Base-by-base conservation (phyloP, 2,329 filamentous ascomycete species). In the Aspergillus niger region DNA sequence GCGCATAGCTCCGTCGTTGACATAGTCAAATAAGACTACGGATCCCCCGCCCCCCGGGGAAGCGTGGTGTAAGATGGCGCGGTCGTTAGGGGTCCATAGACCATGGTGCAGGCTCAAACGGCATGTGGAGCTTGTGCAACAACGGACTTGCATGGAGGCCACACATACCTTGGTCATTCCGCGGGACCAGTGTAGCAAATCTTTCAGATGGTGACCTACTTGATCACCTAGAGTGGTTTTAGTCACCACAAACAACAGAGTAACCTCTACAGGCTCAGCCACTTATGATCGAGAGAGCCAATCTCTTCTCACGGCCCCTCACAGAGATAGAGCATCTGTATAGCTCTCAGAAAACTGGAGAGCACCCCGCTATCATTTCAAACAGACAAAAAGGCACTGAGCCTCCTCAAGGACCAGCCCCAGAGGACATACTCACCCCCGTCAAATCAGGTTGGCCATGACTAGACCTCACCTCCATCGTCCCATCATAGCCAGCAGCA, bases 401-500 rank as follows among this genome's bases (percentile, higher is more conserved):
- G 24, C 4, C 4, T 20, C 22, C 41, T 44, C 41, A 44, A 44
- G 20, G 41, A 2, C 22, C 41, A 7, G 56, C 61, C 3, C 24
- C 13, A 26, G 41, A 57, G 57, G 49, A 43, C 38, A 36, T 41
- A 43, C 48, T 36, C 10, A 28, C 47, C 11, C 41, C 48, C 50
- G 55, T 51, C 20, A 63, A 60, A 26, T 57, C 62, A 6, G 53
- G 48, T n/a, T 32, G 39, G 5, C 63, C 65, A 22, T 32, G 26
- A 4, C 63, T 65, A 30, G 61, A 63, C 24, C 57, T 64, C 39
- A 58, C 64, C 54, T 72, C 68, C 32, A 77, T 68, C 55, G 67
- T 74, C 30, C 70, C 71, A 61, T 86, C 83, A 67, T 88, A 73
- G 2, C 85, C 86, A 58, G 83, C 84, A 43, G 88, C 88, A 63